Evolutionary conservation across 2,329 filamentous ascomycete species (phyloP).

Genomic region (Nemania sp.): DNA sequence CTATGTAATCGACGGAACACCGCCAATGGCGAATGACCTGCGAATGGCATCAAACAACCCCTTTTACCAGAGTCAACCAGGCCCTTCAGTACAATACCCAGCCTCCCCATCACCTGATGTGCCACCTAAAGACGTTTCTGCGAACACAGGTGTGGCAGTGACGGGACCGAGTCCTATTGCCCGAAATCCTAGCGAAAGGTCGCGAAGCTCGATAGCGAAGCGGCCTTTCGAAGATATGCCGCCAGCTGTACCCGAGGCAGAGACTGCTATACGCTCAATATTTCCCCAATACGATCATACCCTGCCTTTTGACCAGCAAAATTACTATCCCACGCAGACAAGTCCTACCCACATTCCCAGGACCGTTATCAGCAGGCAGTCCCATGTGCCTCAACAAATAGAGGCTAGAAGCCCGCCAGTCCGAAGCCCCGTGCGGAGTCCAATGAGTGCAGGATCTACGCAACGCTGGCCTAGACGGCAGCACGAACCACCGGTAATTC

Average conservation of each 20-base stretch:
- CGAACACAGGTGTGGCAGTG: conserved; percentile 54
- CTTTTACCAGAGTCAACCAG: conserved; percentile 33
- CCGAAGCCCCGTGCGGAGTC: conserved; percentile 39
- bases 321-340: conserved; percentile 69
- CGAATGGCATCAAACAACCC: conserved; percentile 35
- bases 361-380: conserved; percentile 66
- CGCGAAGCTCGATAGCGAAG: conserved; percentile 62
- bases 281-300: conserved; percentile 75
- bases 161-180: conserved; percentile 55
- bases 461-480: conserved; percentile 39
- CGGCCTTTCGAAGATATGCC: conserved; percentile 47
- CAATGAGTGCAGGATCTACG: conserved; percentile 37
- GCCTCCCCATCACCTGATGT: conserved; percentile 43
- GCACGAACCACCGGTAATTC: conserved; percentile 50
- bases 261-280: conserved; percentile 65
- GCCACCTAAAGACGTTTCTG: conserved; percentile 48
- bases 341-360: conserved; percentile 66
- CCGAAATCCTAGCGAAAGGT: conserved; percentile 52
- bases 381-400: conserved; percentile 54
- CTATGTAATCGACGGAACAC: conserved; percentile 39
- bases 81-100: conserved; percentile 29
- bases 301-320: conserved; percentile 66
- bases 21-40: conserved; percentile 20
- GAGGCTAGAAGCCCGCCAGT: conserved; percentile 36
- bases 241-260: conserved; percentile 29